Evolutionary conservation across 495 filamentous ascomycete species (phyloP), one percentile per base, ranked within the genome.

Genomic region (Penicillium desertorum): DNA sequence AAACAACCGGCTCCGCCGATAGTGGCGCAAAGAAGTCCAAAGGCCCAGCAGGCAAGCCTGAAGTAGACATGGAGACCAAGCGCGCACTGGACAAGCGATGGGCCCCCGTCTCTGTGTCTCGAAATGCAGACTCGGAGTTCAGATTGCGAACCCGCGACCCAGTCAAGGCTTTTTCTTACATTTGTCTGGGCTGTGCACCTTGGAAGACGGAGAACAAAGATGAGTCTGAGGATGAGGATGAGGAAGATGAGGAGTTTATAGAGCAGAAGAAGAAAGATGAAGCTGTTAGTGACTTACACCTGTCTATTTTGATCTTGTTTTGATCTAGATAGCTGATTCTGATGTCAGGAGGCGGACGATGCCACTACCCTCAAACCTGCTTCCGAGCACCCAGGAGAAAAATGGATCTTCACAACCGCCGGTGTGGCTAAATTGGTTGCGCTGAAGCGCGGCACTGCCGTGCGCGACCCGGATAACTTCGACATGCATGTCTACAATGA

Each of bases 401-500:
- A 36, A 36, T 49, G 46, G 46, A 49, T 49, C 1, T 34, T 49
- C 46, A 49, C 17, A 30, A 12, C 23, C 9, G 46, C 46, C 30
- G 29, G 46, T 1, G 1, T 49, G 0, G 8, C 29, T 11, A 49
- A 36, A 29, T 49, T 9, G 17, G 14, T 23, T 4, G 29, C 46
- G 12, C 17, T 49, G 29, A 14, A 27, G 1, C n/a, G 29, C 2
- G 7, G 27, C 7, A 49, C 29, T 16, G 0, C 3, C 4, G 46
- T 23, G 19, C 69, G 76, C 12, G 50, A 72, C 53, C 77, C 69
- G 9, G 75, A 79, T 29, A n/a, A 22, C 16, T 72, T 74, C 36
- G 60, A 53, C 30, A 74, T 80, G 72, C 66, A 76, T 49, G 69
- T 69, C 43, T 76, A 68, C 56, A 76, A 75, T 45, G 72, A 81